Evolutionary conservation across 306 rosid species (phyloP), one percentile per base, ranked within the genome.

Genomic region (Canavalia ensiformis): DNA sequence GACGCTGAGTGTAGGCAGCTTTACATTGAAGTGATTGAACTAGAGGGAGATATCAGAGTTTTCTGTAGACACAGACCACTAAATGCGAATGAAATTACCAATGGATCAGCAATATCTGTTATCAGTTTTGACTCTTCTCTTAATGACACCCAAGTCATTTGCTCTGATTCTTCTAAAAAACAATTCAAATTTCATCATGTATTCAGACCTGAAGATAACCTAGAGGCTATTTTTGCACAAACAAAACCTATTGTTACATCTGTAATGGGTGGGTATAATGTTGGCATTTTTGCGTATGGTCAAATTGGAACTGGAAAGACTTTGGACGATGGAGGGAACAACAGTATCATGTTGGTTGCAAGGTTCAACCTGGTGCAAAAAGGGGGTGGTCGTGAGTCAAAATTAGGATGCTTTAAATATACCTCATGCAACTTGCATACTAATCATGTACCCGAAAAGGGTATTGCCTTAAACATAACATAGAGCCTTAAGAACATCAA

Each of bases 221-320:
- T 93, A 95, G 97, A 91, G 60, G 79, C 88, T 51, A 95, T 95
- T 76, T 95, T 95, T n/a, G 54, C 88, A 25, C 94, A 90, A 83
- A 93, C 99, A 35, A 92, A 86, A 69, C 94, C 97, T 60, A 84
- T 91, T n/a, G 89, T 89, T 79, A 88, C 95, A 74, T 95, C 99
- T 4, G 97, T 95, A 39, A 69, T 95, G 88, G 99, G 92, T 81
- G 99, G 99, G 10, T 92, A 77, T 49, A 95, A 95, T 79, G 97
- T 95, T 39, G 91, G 97, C 83, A 92, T 95, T 59, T 95, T 95
- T 87, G 97, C 99, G 7, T 95, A 95, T 25, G 99, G 97, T 1
- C 99, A 95, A 91, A 95, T 97, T 18, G 98, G 98, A 62, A 92
- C 98, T 2, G 97, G 98, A 4, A 95, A 95, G 84, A 95, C 98